Base-by-base conservation (phyloP, 2,329 filamentous ascomycete species). In the Gremmenia infestans region DNA sequence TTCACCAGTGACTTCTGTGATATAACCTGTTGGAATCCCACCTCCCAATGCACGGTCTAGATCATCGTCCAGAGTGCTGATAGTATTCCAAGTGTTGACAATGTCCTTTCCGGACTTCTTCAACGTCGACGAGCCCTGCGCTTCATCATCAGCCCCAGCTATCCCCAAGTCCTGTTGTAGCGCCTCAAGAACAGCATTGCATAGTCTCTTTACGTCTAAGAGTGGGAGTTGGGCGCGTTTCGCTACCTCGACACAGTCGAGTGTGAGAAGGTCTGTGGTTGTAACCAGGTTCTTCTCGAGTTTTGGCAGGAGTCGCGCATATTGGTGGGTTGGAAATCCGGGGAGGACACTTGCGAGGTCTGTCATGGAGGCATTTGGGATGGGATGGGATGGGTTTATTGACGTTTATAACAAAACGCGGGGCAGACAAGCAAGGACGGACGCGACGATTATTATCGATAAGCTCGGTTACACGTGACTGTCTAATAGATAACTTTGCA, bases 1-100 rank as follows among this genome's bases (percentile, higher is more conserved):
- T 76, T 97, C 94, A 56, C 94, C 94, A 1, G 91, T 88, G 58
- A 99, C 80, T 71, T 99, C 94, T 7, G 90, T 91, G 67, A 99
- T 78, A 72, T 88, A 87, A 48, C 91, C 89, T 2, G 85, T 80
- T 1, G 88, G 88, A 54, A 97, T 81, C 19, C 94, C 94, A 48
- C 92, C 93, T 57, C 82, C 83, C 40, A 97, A 78, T 2, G 81
- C 75, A 40, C 68, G 70, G 71, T 99, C 93, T 35, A 99, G 77
- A 39, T 73, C 72, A 50, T 81, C 76, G 71, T 96, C 89, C 45
- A 97, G 80, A 0, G 90, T 95, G 74, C 88, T 96, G 72, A 97
- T 89, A 48, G 75, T 78, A 45, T 72, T 75, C 77, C 78, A 83
- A 46, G 64, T 63, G 32, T 73, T 65, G 3, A 72, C 60, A 55